These are phyloP conservation scores for Pistacia integerrima DNA, from an alignment of 345 rosid species.

Conservation along the genomic window DNA sequence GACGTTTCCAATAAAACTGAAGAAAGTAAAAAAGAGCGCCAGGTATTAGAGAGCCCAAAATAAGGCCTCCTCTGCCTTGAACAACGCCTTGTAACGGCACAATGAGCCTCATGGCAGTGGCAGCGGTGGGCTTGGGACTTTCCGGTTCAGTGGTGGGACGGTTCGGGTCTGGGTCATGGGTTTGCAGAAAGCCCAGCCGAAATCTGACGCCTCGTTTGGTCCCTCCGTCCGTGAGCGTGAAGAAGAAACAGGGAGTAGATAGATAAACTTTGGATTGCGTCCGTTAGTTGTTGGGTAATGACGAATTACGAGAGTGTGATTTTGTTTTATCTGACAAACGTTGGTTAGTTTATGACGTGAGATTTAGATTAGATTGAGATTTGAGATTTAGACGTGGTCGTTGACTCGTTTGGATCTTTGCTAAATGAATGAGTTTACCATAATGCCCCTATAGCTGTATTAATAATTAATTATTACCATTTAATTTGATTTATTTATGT, in stretches of 20 bases:
- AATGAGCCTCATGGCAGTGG: slow-evolving; percentile 67
- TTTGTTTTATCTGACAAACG: background rate
- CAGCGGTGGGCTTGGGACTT: slow-evolving; percentile 19
- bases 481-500: no score
- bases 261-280: background rate
- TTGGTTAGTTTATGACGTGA: background rate
- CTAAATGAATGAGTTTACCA: background rate
- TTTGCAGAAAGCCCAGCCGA: slow-evolving; percentile 13
- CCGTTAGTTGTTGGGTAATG: background rate
- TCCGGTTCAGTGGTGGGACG: slow-evolving; percentile 16
- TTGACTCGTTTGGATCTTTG: background rate
- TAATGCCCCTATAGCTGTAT: background rate
- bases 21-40: slow-evolving; percentile 82
- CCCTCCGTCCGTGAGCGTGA: background rate
- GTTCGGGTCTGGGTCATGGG: slow-evolving; percentile 41
- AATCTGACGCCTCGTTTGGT: background rate
- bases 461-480: no score
- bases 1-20: slow-evolving; percentile 69
- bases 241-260: background rate
- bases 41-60: slow-evolving; percentile 82
- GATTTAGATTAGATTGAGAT: background rate
- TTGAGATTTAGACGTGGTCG: background rate
- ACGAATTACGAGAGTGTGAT: no score
- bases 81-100: slow-evolving; percentile 83
- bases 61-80: slow-evolving; percentile 82